Evolutionary conservation across 164 flowering plant genomes (phyloP).

Genomic region (Warburgia ugandensis): DNA sequence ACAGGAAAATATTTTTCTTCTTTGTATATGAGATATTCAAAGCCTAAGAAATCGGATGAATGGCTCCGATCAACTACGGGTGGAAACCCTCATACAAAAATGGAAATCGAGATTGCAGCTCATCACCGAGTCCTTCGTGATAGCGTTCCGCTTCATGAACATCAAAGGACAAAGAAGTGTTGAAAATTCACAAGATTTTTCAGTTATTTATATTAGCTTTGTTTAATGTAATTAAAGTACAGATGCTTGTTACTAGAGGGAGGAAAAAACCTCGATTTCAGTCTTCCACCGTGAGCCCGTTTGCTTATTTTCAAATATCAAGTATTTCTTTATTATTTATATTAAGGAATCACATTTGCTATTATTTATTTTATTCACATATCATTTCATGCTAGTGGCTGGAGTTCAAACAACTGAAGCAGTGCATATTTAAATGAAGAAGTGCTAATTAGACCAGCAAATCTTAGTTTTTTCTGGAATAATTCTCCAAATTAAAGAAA

Average conservation of each 20-base stretch:
- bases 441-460: too few species aligned
- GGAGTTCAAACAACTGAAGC: conserved; percentile 3
- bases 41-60: background rate
- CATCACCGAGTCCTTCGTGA: too few species aligned
- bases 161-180: background rate
- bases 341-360: too few species aligned
- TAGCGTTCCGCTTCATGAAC: background rate
- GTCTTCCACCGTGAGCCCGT: background rate
- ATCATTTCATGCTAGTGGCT: background rate
- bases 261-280: background rate
- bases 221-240: conserved; percentile 3
- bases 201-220: background rate
- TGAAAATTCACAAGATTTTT: conserved; percentile 7
- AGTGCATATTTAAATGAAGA: background rate
- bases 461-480: too few species aligned
- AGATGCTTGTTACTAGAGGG: background rate
- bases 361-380: background rate
- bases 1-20: background rate
- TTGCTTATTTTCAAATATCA: background rate
- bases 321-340: background rate
- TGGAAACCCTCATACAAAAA: too few species aligned
- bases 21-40: background rate
- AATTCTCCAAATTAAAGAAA: background rate
- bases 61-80: too few species aligned
- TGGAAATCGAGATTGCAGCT: too few species aligned